These are phyloP conservation scores for Quercus dentata DNA, from an alignment of 306 rosid species.

Conservation along the genomic window DNA sequence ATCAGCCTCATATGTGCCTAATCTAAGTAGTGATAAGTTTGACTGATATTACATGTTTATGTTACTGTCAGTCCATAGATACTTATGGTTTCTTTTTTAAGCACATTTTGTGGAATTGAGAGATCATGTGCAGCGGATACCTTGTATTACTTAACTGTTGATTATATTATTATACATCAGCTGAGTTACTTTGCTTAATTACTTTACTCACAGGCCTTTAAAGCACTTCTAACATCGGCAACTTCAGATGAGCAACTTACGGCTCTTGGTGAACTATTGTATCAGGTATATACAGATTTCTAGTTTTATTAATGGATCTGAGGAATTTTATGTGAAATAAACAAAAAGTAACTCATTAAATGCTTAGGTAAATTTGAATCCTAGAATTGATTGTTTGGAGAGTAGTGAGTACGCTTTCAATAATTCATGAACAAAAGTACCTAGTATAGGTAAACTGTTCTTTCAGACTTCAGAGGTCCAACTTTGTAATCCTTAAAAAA, in stretches of 20 bases:
- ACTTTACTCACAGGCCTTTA: conserved; percentile 61
- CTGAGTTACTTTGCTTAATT: conserved; percentile 6
- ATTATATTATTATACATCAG: neutral
- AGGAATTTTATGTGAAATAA: neutral
- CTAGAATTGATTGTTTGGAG: neutral
- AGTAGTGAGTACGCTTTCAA: neutral
- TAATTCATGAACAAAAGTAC: neutral
- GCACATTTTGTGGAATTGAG: neutral
- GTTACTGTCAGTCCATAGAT: neutral
- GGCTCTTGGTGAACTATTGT: conserved; percentile 82
- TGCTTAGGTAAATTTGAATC: neutral
- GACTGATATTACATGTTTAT: neutral
- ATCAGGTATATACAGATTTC: conserved; percentile 59
- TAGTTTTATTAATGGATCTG: neutral
- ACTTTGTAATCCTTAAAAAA: neutral
- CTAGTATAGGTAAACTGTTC: neutral
- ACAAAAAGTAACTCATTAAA: neutral
- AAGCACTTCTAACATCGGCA: conserved; percentile 77
- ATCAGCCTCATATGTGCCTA: neutral
- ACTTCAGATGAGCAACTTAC: conserved; percentile 72
- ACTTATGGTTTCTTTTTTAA: neutral
- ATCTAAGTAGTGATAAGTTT: neutral
- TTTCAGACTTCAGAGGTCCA: neutral
- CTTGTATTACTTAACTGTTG: neutral
- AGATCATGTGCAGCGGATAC: neutral